Percentiles rank a stretch among this genome's conserved stretches.
These are phyloP conservation scores for Xeromyces bisporus DNA, from an alignment of 495 filamentous ascomycete species.

Conservation along the genomic window DNA sequence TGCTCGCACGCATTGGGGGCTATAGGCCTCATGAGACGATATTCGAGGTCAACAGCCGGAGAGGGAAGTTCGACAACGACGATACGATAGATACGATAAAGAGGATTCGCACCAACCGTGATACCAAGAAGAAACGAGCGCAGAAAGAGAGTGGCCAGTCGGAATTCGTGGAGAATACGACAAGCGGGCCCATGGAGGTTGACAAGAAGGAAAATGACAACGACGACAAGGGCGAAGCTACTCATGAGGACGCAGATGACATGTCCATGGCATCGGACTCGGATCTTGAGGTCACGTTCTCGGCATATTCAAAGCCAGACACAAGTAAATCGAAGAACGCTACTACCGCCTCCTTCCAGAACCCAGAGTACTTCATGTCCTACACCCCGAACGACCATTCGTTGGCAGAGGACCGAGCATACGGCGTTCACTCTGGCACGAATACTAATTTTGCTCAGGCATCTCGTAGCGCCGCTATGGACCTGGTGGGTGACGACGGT, in stretches of 20 bases:
- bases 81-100: conserved; percentile 73
- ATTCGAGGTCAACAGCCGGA: conserved; percentile 72
- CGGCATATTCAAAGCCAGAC: conserved; percentile 29
- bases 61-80: conserved; percentile 33
- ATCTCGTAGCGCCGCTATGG: conserved; percentile 71
- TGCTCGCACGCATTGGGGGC: conserved; percentile 69
- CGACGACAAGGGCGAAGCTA: conserved; percentile 15
- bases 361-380: conserved; percentile 87
- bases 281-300: conserved; percentile 73
- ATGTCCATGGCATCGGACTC: conserved; percentile 52
- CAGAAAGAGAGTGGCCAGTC: conserved; percentile 15
- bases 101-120: conserved; percentile 38
- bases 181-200: conserved; percentile 13
- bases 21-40: conserved; percentile 86
- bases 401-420: conserved; percentile 71
- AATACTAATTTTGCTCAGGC: conserved; percentile 63
- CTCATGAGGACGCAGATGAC: conserved; percentile 33
- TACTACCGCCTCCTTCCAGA: conserved; percentile 41
- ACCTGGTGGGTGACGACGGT: conserved; percentile 73
- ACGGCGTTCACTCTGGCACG: conserved; percentile 74
- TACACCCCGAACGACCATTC: conserved; percentile 67
- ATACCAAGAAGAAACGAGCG: conserved; percentile 24
- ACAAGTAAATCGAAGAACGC: conserved; percentile 16
- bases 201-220: conserved; percentile 17
- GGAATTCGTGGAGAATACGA: conserved; percentile 13